phyloP scores from a whole-genome alignment of 352 stramenopile genomes.

The Saprolegnia diclina region DNA sequence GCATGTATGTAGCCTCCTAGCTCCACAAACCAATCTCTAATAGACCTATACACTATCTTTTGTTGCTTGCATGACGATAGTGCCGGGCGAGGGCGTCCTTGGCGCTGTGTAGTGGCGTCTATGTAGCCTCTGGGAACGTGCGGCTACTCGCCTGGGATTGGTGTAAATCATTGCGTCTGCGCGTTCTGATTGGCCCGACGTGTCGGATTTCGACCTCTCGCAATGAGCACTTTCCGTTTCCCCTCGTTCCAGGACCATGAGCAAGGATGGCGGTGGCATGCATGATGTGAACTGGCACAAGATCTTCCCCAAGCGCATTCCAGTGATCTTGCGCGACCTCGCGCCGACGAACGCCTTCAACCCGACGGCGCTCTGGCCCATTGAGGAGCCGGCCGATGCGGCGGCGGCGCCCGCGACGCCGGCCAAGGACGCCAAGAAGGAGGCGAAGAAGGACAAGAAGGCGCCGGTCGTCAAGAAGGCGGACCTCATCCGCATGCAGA shows the following conservation, averaged over 20 bases:
- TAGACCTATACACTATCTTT: too few species aligned
- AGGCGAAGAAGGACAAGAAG: slow-evolving; percentile 42
- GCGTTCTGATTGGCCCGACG: not conserved
- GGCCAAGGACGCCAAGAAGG: slow-evolving; percentile 31
- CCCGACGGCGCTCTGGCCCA: slow-evolving; percentile 76
- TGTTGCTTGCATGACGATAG: too few species aligned
- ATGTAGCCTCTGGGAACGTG: too few species aligned
- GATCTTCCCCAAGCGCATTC: slow-evolving; percentile 82
- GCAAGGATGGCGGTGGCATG: slow-evolving; percentile 58
- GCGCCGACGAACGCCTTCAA: slow-evolving; percentile 84
- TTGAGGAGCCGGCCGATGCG: slow-evolving; percentile 58
- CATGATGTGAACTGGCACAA: slow-evolving; percentile 87
- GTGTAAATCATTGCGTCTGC: not conserved
- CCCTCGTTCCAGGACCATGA: slow-evolving; percentile 38
- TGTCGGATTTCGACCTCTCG: not conserved
- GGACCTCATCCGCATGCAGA: slow-evolving; percentile 79
- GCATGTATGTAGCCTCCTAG: too few species aligned
- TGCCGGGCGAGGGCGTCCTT: too few species aligned
- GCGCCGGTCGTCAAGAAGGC: slow-evolving; percentile 75
- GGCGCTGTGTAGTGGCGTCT: too few species aligned
- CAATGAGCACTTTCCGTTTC: not conserved
- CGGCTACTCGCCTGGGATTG: not conserved
- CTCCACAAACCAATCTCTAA: too few species aligned
- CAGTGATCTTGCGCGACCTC: slow-evolving; percentile 79
- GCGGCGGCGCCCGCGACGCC: slow-evolving; percentile 25